Evolutionary conservation across 2,329 filamentous ascomycete species (phyloP).

Genomic region (Colletotrichum aenigma): DNA sequence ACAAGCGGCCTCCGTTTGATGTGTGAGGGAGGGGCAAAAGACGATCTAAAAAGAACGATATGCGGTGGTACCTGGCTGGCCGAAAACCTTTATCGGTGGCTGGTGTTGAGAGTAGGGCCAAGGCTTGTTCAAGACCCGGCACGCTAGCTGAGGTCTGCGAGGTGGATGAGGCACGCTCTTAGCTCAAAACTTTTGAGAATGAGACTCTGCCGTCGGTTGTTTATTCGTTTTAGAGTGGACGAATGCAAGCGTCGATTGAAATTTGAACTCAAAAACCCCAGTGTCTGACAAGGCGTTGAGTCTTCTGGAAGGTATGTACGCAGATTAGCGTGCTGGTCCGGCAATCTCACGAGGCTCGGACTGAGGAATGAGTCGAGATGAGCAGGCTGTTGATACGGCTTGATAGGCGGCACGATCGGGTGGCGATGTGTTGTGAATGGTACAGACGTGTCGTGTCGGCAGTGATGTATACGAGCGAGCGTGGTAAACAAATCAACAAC

Average conservation of each 20-base stretch:
- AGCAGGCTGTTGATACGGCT: neutral
- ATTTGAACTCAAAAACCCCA: neutral
- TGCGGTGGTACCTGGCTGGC: slow-evolving; percentile 9
- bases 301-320: slow-evolving; percentile 5
- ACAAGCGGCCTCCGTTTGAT: slow-evolving; percentile 2
- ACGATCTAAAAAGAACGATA: slow-evolving; percentile 5
- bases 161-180: neutral
- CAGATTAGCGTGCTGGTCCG: neutral
- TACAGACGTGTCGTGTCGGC: neutral
- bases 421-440: neutral
- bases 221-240: neutral
- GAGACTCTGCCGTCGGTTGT: neutral
- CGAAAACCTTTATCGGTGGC: slow-evolving; percentile 12
- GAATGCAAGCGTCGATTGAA: neutral
- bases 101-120: slow-evolving; percentile 7
- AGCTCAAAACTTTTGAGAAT: neutral
- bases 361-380: slow-evolving; percentile 15
- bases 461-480: neutral
- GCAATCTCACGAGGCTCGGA: slow-evolving; percentile 5
- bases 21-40: slow-evolving; percentile 9
- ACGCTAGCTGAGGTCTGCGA: neutral
- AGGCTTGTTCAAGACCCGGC: slow-evolving; percentile 9
- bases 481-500: slow-evolving; percentile 5
- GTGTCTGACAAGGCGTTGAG: neutral
- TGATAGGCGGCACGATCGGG: neutral